Evolutionary conservation across 768 basidiomycete species (phyloP), one percentile per base, ranked within the genome.

Genomic region (Hypholoma fasciculare): DNA sequence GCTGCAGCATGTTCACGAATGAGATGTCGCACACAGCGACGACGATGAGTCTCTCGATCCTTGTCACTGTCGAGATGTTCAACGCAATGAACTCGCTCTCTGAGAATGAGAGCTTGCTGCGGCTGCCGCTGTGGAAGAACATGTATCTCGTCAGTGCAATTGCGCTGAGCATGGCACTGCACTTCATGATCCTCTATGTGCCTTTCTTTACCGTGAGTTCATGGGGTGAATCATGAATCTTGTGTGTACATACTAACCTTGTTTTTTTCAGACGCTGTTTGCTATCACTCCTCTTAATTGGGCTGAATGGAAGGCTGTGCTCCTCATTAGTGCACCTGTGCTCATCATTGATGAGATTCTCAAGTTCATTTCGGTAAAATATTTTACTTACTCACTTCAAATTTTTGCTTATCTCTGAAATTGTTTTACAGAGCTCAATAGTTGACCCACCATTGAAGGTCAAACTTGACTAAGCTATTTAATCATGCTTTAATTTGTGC

Each of bases 21-120:
- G 82, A 82, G 60, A 87, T 93, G 82, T 78, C 96, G 12, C 87
- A 87, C 65, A 84, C 84, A 14, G 96, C 96, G 3, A 97, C 96
- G 57, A 99, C 96, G 19, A 93, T 98, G 83, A 96, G 93, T 62
- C 78, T 99, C 36, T 98, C 96, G 26, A 94, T 98, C 67, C 82
- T 99, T 49, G 96, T 99, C 56, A 95, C 89, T 2, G 87, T 96
- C 54, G 94, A 96, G 75, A 96, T 96, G 94, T 94, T 94, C 79
- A 96, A 96, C 73, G 94, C 93, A 37, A 94, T 95, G 90, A 98
- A 98, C 75, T 98, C 96, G 56, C 79, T 99, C 20, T 96, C 94
- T 17, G 96, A 99, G 76, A 98, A 97, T 73, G 96, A 98, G 78
- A 93, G 91, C 60, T 74, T 99, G 59, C 75, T 99, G 51, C 82